Conservation (phyloP, 345 rosid species). For the Anastatica hierochuntica region DNA sequence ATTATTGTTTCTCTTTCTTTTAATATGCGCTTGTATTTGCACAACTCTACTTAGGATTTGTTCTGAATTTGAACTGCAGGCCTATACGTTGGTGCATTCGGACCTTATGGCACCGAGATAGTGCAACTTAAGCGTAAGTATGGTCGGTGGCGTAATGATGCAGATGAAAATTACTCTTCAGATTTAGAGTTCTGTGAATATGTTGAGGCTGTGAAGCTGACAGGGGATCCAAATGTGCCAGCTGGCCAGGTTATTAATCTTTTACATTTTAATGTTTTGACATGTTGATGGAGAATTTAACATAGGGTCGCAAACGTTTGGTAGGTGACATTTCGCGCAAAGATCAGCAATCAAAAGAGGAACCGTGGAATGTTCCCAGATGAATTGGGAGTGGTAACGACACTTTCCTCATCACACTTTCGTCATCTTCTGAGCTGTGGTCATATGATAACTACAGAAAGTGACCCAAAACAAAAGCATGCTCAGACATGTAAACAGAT, state of each 20-base stretch:
- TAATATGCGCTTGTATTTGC: background rate
- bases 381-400: constrained; percentile 82
- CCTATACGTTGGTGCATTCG: constrained; percentile 87
- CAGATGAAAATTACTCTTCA: constrained; percentile 38
- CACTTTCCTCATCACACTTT: constrained; percentile 22
- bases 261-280: background rate
- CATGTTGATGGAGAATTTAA: too few relatives aligned
- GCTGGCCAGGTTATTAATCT: constrained; percentile 74
- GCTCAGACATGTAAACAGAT: constrained; percentile 1
- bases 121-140: constrained; percentile 84
- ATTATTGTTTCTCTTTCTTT: constrained; percentile 8
- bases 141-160: constrained; percentile 75
- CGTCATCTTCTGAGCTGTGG: constrained; percentile 4
- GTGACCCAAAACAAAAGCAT: background rate
- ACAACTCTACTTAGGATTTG: constrained; percentile 8
- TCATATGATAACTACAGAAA: background rate
- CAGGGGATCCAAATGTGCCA: constrained; percentile 98
- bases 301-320: constrained; percentile 8
- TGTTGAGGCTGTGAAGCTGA: constrained; percentile 93
- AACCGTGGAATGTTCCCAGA: constrained; percentile 68
- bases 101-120: constrained; percentile 90
- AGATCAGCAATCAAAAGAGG: constrained; percentile 62
- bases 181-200: constrained; percentile 82
- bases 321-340: constrained; percentile 97
- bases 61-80: constrained; percentile 41